phyloP scores from a whole-genome alignment of 805 yeast genomes.

The Kregervanrija pseudodelftensis region DNA sequence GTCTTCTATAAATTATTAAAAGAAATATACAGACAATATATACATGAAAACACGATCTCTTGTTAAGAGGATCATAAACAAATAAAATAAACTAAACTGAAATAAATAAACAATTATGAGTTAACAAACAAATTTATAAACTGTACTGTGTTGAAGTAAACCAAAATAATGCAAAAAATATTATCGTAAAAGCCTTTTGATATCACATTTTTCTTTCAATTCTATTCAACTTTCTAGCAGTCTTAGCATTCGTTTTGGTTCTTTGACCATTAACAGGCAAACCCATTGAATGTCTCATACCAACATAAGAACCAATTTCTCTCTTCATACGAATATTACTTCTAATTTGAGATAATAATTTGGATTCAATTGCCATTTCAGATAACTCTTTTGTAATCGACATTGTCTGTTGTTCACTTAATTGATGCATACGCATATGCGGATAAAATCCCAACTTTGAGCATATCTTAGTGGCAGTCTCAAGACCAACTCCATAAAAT shows the following conservation, averaged over 20 bases:
- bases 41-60: neutral
- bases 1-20: too few species aligned
- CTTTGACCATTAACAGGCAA: constrained; percentile 83
- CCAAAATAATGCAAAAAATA: too few species aligned
- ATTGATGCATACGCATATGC: constrained; percentile 87
- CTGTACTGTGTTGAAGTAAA: too few species aligned
- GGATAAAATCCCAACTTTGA: constrained; percentile 90
- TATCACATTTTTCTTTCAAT: constrained; percentile 43
- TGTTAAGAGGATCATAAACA: neutral
- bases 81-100: neutral
- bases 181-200: too few species aligned
- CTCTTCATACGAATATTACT: constrained; percentile 76
- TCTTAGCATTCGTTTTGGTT: constrained; percentile 83
- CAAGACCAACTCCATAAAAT: constrained; percentile 81
- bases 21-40: neutral
- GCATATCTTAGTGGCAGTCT: constrained; percentile 68
- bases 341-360: constrained; percentile 63
- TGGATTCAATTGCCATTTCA: constrained; percentile 75
- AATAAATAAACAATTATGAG: too few species aligned
- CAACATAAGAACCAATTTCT: constrained; percentile 76
- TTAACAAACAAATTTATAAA: too few species aligned
- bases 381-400: constrained; percentile 83
- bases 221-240: constrained; percentile 81
- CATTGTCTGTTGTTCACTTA: constrained; percentile 81
- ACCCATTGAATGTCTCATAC: constrained; percentile 83